Base-by-base conservation (phyloP, 495 filamentous ascomycete species). In the Penicillium cinerascens region DNA sequence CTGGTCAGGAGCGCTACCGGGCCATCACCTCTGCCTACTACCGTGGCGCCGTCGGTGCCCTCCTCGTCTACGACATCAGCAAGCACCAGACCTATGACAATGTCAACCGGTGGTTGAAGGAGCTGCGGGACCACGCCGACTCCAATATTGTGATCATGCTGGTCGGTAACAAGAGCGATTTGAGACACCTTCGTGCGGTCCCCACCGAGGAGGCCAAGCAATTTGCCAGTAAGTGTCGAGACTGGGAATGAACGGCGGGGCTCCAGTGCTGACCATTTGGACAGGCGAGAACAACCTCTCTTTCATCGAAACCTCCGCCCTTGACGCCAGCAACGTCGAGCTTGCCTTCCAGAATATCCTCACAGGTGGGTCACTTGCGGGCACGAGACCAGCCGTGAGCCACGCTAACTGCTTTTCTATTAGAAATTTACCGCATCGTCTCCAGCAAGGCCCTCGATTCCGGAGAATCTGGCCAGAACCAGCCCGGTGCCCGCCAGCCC, bases 141-240 rank as follows among this genome's bases (percentile, higher is more conserved):
- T 89, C 89, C 57, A 99, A 99, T 78, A 99, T 99, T 55, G 95
- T 99, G 53, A 99, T 99, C 71, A 97, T 99, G 93, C 77, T 99
- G 63, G 95, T 97, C 45, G 95, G 95, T 60, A 99, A 99, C 82
- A 99, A 99, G 87, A 97, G 92, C 69, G 95, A 99, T 96, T 86
- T 96, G 82, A 86, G 91, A 74, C 95, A 99, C 76, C 78, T 99
- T 70, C 82, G 95, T 67, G 95, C 95, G 51, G 95, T 99, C 47
- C 91, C 95, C 49, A 99, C 95, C 50, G 95, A 99, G 64, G 95
- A 97, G 72, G 93, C 92, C 58, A 99, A 97, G 79, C 79, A 87
- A 59, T 97, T 99, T 84, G 93, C 95, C 41, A 96, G 95, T 97
- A 78, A 54, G 90, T 73, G 50, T 23, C 7, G n/a, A 2, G 4